These are phyloP conservation scores for Corylus heterophylla DNA, from an alignment of 306 rosid species.

Conservation along the genomic window DNA sequence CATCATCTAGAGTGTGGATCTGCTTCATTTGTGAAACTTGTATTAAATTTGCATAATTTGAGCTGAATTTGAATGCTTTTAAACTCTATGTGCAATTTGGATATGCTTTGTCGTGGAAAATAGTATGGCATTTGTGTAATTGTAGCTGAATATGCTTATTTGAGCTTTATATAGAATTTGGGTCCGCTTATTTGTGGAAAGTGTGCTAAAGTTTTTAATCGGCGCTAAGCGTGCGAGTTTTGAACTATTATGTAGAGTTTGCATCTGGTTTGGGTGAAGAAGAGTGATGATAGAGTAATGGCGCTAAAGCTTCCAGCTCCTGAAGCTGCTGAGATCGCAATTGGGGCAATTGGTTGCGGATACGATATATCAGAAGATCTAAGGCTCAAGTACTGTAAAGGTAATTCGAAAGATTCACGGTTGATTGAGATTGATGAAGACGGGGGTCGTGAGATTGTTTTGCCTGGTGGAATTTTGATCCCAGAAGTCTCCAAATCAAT, in stretches of 20 bases:
- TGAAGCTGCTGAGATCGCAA: slow-evolving; percentile 79
- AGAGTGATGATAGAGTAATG: slow-evolving; percentile 67
- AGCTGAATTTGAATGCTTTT: slow-evolving; percentile 4
- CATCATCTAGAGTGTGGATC: neutral
- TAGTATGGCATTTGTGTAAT: neutral
- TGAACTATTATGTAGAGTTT: slow-evolving; percentile 23
- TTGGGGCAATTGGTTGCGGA: slow-evolving; percentile 87
- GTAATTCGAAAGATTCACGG: slow-evolving; percentile 51
- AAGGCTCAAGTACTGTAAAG: slow-evolving; percentile 88
- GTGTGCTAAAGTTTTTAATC: slow-evolving; percentile 6
- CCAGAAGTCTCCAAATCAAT: slow-evolving; percentile 79
- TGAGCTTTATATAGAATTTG: slow-evolving; percentile 5
- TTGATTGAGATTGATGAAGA: slow-evolving; percentile 74
- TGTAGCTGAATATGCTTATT: slow-evolving; percentile 1
- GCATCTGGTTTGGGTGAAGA: slow-evolving; percentile 39
- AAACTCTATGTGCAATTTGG: neutral
- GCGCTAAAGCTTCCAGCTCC: slow-evolving; percentile 68
- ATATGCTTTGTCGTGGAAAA: slow-evolving; percentile 1
- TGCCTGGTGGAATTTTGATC: slow-evolving; percentile 78
- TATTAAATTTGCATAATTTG: neutral
- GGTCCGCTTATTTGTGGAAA: slow-evolving; percentile 14
- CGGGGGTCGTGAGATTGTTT: slow-evolving; percentile 62
- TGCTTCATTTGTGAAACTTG: neutral
- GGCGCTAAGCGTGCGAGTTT: slow-evolving; percentile 15
- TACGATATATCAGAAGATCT: slow-evolving; percentile 76